Base-by-base conservation (phyloP, 2,329 filamentous ascomycete species). In the Cordyceps pruinosa region DNA sequence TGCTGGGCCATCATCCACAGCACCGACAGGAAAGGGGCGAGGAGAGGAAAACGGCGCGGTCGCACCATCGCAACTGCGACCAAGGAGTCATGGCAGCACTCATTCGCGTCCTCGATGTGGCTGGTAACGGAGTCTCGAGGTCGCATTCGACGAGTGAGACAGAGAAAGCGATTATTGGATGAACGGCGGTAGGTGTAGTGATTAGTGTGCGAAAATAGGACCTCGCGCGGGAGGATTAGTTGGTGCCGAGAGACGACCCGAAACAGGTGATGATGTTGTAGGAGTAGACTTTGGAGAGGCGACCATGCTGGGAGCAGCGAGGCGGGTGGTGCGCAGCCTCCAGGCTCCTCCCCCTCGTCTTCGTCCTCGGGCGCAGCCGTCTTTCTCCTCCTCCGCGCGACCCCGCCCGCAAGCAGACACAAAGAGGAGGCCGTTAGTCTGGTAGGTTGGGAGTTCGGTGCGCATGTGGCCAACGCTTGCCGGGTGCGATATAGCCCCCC, bases 321-420 rank as follows among this genome's bases (percentile, higher is more conserved):
- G 52, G 52, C n/a, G 34, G 25, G 25, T 28, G 42, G 32, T 56
- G 52, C 44, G 42, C 52, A 56, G 52, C 44, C 52, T 30, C 41
- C 23, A n/a, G n/a, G n/a, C n/a, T n/a, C n/a, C n/a, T n/a, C n/a
- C n/a, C n/a, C n/a, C n/a, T n/a, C n/a, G n/a, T n/a, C n/a, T n/a
- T n/a, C n/a, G n/a, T n/a, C n/a, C n/a, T n/a, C n/a, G n/a, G n/a
- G n/a, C n/a, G n/a, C n/a, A n/a, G n/a, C n/a, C n/a, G n/a, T n/a
- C n/a, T n/a, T n/a, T n/a, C n/a, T n/a, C n/a, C n/a, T n/a, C 30
- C 25, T 13, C 30, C 21, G 34, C 50, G 21, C 21, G 28, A 13
- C 42, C 44, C 52, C 52, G 32, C 52, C 52, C 19, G 52, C 52
- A 56, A 56, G n/a, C 52, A 56, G 44, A 56, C n/a, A 48, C 52